phyloP scores from a whole-genome alignment of 345 rosid genomes.

The Aurinia saxatilis region DNA sequence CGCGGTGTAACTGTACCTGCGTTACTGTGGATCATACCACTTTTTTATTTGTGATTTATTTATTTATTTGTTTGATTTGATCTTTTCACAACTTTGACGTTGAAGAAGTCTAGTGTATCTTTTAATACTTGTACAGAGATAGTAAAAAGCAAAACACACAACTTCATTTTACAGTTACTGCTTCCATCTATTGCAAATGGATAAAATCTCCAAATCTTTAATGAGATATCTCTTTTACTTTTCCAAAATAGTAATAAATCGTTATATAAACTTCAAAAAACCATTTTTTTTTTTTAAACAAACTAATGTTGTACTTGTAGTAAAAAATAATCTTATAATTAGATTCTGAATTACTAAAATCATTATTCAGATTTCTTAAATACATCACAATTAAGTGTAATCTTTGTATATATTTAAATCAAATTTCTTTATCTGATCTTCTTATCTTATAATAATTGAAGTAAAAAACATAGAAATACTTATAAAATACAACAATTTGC shows the following conservation, averaged over 20 bases:
- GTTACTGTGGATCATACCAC: slow-evolving; percentile 20
- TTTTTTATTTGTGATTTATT: no score
- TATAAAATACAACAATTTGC: no score
- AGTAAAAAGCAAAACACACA: neutral
- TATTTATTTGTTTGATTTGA: slow-evolving; percentile 9
- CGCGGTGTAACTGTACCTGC: slow-evolving; percentile 11
- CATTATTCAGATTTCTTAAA: no score
- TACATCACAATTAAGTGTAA: no score
- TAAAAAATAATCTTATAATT: no score
- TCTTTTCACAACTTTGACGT: slow-evolving; percentile 23
- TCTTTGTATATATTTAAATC: no score
- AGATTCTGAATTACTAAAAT: no score
- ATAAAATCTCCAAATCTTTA: neutral
- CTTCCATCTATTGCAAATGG: neutral
- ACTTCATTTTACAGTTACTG: neutral
- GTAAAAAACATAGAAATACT: no score
- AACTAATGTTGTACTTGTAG: neutral
- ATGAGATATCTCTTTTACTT: neutral
- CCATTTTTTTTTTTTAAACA: neutral
- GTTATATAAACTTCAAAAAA: neutral
- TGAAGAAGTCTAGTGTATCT: slow-evolving; percentile 17
- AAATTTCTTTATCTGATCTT: no score
- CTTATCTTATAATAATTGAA: no score
- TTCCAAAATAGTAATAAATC: neutral
- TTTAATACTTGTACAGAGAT: neutral